Percentiles rank a stretch among this genome's conserved stretches.
These are phyloP conservation scores for Fusarium temperatum DNA, from an alignment of 2,329 filamentous ascomycete genomes.

Conservation along the genomic window DNA sequence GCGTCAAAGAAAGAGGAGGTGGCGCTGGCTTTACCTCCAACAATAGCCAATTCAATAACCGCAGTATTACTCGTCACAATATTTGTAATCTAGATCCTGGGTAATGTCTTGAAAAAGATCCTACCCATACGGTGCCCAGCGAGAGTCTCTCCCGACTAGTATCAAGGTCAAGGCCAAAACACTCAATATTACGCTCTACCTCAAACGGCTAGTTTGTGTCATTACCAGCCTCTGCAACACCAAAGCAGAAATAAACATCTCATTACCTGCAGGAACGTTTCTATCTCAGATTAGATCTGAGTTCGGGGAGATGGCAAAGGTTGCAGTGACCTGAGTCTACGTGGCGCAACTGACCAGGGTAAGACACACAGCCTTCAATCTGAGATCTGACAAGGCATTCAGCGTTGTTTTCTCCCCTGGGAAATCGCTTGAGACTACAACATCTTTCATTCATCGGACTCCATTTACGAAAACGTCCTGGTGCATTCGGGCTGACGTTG, in stretches of 20 bases:
- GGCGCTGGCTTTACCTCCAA: not conserved
- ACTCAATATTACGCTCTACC: not conserved
- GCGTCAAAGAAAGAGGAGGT: not conserved
- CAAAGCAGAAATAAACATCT: not conserved
- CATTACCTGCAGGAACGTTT: not conserved
- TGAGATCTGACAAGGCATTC: not conserved
- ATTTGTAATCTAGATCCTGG: not conserved
- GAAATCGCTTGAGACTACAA: no score
- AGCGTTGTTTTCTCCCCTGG: not conserved
- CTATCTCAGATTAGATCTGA: not conserved
- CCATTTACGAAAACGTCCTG: not conserved
- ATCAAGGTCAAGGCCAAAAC: not conserved
- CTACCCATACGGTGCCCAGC: not conserved
- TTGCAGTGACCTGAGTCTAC: not conserved
- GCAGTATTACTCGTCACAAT: not conserved
- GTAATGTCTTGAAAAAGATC: not conserved
- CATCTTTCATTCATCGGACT: not conserved
- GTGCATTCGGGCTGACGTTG: not conserved
- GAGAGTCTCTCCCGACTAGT: not conserved
- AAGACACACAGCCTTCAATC: not conserved
- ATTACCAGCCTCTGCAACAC: no score
- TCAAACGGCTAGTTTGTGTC: accelerated
- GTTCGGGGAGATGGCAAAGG: not conserved
- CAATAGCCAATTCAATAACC: not conserved
- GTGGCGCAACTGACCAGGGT: not conserved